A percentile compares a stretch with the other conserved stretches of the same genome.
Conservation (phyloP, 1,284 basidiomycete genomes). For the Rhodotorula sp. region DNA sequence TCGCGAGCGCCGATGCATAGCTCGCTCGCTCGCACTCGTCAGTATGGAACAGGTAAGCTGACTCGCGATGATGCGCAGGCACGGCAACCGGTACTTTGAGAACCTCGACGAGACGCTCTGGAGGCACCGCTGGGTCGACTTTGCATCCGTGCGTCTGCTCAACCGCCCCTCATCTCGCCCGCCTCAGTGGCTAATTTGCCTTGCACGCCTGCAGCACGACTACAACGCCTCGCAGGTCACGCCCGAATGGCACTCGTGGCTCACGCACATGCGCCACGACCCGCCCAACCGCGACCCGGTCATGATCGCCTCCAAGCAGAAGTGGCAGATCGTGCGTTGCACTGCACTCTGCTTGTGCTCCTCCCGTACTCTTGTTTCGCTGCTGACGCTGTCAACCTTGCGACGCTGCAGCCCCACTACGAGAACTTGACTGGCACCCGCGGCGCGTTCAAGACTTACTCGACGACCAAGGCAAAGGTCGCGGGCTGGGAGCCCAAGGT, state of each 20-base stretch:
- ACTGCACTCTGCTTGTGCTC: neutral
- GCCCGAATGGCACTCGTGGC: slow-evolving; percentile 93
- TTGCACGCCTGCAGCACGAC: slow-evolving; percentile 62
- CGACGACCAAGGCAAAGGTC: slow-evolving; percentile 78
- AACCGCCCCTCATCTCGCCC: neutral
- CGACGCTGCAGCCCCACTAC: slow-evolving; percentile 63
- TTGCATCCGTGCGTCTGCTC: slow-evolving; percentile 63
- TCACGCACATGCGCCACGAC: slow-evolving; percentile 81
- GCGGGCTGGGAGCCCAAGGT: slow-evolving; percentile 79
- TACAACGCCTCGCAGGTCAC: slow-evolving; percentile 86
- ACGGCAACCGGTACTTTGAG: slow-evolving; percentile 68
- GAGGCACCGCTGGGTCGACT: slow-evolving; percentile 92
- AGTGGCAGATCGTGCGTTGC: slow-evolving; percentile 77
- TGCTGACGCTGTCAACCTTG: too few relatives aligned
- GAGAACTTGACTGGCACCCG: slow-evolving; percentile 90
- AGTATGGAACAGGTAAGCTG: neutral
- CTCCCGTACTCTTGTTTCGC: neutral
- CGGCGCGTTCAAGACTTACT: slow-evolving; percentile 83
- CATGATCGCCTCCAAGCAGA: slow-evolving; percentile 65
- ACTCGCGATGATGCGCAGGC: slow-evolving; percentile 7
- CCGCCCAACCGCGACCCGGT: slow-evolving; percentile 74
- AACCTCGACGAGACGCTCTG: slow-evolving; percentile 76
- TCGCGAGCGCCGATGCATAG: too few relatives aligned
- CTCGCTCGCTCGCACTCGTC: too few relatives aligned
- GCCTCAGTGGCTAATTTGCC: neutral